These are phyloP conservation scores for Backusella mclennaniae DNA, from an alignment of 192 early-diverging fungal species.

Conservation along the genomic window DNA sequence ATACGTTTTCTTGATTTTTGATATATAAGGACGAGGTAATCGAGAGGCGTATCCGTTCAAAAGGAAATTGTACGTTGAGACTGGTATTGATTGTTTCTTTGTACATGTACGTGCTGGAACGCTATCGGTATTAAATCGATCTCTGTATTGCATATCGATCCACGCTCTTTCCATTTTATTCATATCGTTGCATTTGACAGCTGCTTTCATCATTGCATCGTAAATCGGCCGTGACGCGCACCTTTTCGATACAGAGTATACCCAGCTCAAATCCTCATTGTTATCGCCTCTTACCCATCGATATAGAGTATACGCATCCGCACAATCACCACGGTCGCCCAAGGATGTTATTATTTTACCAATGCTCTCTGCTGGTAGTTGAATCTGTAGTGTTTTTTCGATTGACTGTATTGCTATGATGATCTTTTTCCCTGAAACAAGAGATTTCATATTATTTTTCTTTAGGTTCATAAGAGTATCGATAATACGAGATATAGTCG, in stretches of 20 bases:
- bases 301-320: slow-evolving; percentile 16
- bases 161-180: slow-evolving; percentile 12
- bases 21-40: slow-evolving; percentile 11
- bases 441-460: background rate
- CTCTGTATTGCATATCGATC: slow-evolving; percentile 20
- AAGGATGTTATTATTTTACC: background rate
- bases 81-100: background rate
- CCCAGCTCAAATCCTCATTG: background rate
- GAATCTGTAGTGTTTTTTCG: slow-evolving; percentile 5
- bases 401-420: slow-evolving; percentile 11
- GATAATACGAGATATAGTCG: slow-evolving; percentile 6
- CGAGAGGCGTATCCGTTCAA: slow-evolving; percentile 23
- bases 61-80: slow-evolving; percentile 17
- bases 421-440: slow-evolving; percentile 9
- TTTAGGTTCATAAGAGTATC: background rate
- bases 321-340: slow-evolving; percentile 12
- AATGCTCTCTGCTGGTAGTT: background rate
- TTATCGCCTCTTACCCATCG: slow-evolving; percentile 13
- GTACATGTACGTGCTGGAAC: background rate
- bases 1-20: background rate
- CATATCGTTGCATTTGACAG: slow-evolving; percentile 8
- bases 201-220: slow-evolving; percentile 15
- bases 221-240: background rate
- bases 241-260: slow-evolving; percentile 3
- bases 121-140: background rate